phyloP scores from a whole-genome alignment of 2,329 filamentous ascomycete species.

The Aquanectria penicillioides region DNA sequence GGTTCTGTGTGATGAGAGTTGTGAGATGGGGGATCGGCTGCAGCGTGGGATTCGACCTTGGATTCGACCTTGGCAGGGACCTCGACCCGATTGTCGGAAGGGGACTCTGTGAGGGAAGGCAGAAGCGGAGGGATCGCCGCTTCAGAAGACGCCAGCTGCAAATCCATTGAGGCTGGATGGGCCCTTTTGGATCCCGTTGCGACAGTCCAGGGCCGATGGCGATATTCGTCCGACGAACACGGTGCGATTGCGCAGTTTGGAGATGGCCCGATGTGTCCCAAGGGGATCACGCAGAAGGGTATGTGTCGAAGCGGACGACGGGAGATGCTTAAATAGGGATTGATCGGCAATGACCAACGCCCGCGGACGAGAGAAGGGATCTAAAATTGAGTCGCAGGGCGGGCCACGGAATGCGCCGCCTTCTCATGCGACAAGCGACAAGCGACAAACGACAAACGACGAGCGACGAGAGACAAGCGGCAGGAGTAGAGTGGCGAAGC shows the following conservation, averaged over 20 bases:
- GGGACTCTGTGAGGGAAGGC: slow-evolving; percentile 23
- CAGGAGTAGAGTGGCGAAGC: background rate
- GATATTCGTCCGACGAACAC: background rate
- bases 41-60: background rate
- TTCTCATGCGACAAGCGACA: slow-evolving; percentile 4
- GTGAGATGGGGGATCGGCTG: slow-evolving; percentile 16
- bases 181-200: slow-evolving; percentile 30
- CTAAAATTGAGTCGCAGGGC: background rate
- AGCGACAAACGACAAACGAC: too few relatives aligned
- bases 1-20: slow-evolving; percentile 15
- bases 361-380: background rate
- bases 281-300: background rate
- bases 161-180: slow-evolving; percentile 35
- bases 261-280: slow-evolving; percentile 2
- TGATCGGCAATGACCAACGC: background rate
- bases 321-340: background rate
- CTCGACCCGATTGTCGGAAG: slow-evolving; percentile 18
- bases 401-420: background rate
- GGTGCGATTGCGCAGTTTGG: slow-evolving; percentile 6
- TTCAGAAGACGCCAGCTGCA: slow-evolving; percentile 28
- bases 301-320: background rate
- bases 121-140: slow-evolving; percentile 17
- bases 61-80: too few relatives aligned
- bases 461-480: background rate
- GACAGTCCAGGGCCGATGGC: slow-evolving; percentile 15